Base-by-base conservation (phyloP, 345 rosid species). In the Salix dunnii region DNA sequence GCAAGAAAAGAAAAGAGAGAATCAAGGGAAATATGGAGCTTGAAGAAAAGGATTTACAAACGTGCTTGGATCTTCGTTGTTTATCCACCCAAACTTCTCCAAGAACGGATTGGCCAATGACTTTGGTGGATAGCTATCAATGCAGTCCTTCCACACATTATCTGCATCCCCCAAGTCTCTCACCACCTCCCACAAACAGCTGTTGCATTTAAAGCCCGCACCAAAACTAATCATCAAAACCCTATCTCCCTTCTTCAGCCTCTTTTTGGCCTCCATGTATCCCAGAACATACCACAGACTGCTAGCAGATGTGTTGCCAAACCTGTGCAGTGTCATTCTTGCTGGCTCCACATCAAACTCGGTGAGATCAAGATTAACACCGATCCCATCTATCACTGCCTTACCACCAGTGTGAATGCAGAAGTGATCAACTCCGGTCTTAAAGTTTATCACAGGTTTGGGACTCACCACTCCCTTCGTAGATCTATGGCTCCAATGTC, bases 241-340 rank as follows among this genome's bases (percentile, higher is more conserved):
- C 73, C 88, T 86, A 27, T 94, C 97, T 27, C 98, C 95, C 72
- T 82, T 91, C 79, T 88, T 93, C 23, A 96, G 61, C 78, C 99
- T 84, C 85, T 78, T 86, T 79, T 96, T 96, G 0, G 96, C 99
- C 48, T 90, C 97, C 98, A 96, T 90, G 81, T 96, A 96, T 1
- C 82, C 92, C 62, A 96, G 80, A 20, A 96, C 99, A 71, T 96
- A 96, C 99, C 99, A 96, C 18, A 96, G 84, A 74, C 99, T 93
- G 64, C 94, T 68, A 0, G 99, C 97, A 0, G 99, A 96, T 4
- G 99, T 96, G 89, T 96, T 96, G 18, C 99, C 99, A 74, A 90
- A 96, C 71, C 99, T 76, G 62, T 96, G 99, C 9, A 96, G 84
- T 0, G 99, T 91, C 98, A 96, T 93, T 82, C 97, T 84, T 9